Evolutionary conservation across 2,329 filamentous ascomycete species (phyloP).

Genomic region (Penicillium hesseltinei): DNA sequence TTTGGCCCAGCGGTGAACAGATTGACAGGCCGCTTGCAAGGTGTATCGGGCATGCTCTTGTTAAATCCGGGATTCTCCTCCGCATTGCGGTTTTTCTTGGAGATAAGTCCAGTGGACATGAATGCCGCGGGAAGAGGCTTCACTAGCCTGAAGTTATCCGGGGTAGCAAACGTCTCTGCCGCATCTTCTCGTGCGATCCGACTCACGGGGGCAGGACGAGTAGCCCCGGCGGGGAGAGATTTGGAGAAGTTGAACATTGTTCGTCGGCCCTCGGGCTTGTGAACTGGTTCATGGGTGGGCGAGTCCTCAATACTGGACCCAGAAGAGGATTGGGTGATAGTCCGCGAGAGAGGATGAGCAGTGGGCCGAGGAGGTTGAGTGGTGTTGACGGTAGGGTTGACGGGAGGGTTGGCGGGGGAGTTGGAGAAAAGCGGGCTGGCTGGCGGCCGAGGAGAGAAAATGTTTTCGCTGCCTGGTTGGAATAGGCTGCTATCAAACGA

Average conservation of each 20-base stretch:
- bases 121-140: slow-evolving; percentile 80
- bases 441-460: slow-evolving; percentile 62
- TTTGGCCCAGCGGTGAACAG: slow-evolving; percentile 64
- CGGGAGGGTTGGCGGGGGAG: slow-evolving; percentile 15
- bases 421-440: slow-evolving; percentile 43
- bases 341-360: slow-evolving; percentile 79
- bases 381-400: slow-evolving; percentile 4
- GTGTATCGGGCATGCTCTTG: slow-evolving; percentile 85
- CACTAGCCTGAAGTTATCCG: slow-evolving; percentile 71
- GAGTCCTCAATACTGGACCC: slow-evolving; percentile 76
- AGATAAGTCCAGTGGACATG: slow-evolving; percentile 90
- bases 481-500: slow-evolving; percentile 74
- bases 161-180: slow-evolving; percentile 65
- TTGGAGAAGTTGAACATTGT: slow-evolving; percentile 64
- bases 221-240: slow-evolving; percentile 68
- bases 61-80: slow-evolving; percentile 60
- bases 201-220: slow-evolving; percentile 47
- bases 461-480: slow-evolving; percentile 62
- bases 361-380: slow-evolving; percentile 44
- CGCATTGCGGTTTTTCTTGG: slow-evolving; percentile 84
- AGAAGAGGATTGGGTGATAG: slow-evolving; percentile 83
- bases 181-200: slow-evolving; percentile 51
- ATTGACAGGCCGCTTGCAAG: slow-evolving; percentile 81
- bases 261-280: slow-evolving; percentile 55
- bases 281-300: slow-evolving; percentile 60